Conservation (phyloP, 1,284 basidiomycete genomes). For the Macrocybe sp. region DNA sequence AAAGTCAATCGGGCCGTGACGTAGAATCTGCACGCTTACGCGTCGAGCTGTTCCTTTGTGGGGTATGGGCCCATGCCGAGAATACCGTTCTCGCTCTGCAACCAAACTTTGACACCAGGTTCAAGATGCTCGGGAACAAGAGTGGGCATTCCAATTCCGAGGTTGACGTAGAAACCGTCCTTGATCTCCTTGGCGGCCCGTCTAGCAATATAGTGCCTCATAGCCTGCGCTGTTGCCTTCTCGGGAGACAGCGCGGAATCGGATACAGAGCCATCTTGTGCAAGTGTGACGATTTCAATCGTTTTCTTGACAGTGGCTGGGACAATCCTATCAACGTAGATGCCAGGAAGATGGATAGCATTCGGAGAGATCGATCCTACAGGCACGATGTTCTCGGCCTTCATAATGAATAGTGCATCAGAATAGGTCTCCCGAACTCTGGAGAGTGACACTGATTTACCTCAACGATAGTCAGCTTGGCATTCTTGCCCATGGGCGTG, state of each 20-base stretch:
- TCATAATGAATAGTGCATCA: conserved; percentile 1
- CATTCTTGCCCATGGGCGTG: conserved; percentile 84
- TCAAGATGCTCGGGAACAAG: conserved; percentile 83
- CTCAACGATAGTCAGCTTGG: conserved; percentile 90
- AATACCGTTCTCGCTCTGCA: conserved; percentile 95
- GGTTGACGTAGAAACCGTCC: conserved; percentile 81
- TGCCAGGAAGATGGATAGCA: conserved; percentile 79
- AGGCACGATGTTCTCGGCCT: conserved; percentile 92
- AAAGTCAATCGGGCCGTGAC: conserved; percentile 5
- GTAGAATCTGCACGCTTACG: conserved; percentile 46
- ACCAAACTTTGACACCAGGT: conserved; percentile 80
- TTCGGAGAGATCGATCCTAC: conserved; percentile 82
- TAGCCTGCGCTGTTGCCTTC: conserved; percentile 48
- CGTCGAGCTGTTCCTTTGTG: conserved; percentile 81
- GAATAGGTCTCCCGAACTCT: background rate
- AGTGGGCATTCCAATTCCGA: conserved; percentile 92
- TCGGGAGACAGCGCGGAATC: conserved; percentile 34
- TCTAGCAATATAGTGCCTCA: conserved; percentile 77
- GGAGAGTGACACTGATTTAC: conserved; percentile 28
- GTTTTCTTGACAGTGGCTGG: conserved; percentile 73
- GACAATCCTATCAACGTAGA: conserved; percentile 88
- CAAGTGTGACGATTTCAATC: conserved; percentile 76
- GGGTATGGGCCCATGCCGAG: conserved; percentile 96
- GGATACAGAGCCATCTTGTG: conserved; percentile 33
- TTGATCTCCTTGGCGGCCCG: conserved; percentile 88